These are phyloP conservation scores for Atkinsonella hypoxylon DNA, from an alignment of 2,329 filamentous ascomycete genomes.

Conservation along the genomic window DNA sequence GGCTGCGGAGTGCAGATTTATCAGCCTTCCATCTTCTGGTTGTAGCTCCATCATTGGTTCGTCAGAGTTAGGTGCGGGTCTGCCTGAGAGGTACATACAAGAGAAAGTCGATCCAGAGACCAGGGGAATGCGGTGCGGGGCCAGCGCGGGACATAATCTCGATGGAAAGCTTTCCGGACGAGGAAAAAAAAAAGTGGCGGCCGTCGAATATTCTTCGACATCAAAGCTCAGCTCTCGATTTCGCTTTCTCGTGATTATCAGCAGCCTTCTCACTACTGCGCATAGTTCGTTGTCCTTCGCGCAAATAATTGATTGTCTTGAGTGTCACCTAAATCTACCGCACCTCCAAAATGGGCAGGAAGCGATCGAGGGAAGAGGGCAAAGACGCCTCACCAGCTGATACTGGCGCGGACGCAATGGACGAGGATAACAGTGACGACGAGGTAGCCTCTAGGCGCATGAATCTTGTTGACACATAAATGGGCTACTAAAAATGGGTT, in stretches of 20 bases:
- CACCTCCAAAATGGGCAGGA: conserved; percentile 33
- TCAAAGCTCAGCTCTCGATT: neutral
- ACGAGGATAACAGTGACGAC: conserved; percentile 40
- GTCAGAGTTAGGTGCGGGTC: neutral
- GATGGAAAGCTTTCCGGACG: neutral
- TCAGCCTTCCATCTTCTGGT: neutral
- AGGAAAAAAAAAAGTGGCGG: neutral
- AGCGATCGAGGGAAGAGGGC: conserved; percentile 36
- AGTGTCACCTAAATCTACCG: neutral
- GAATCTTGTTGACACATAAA: neutral
- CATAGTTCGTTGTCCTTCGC: too few relatives aligned
- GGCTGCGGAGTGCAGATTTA: neutral
- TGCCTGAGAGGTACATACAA: neutral
- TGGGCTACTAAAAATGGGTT: conserved; percentile 2
- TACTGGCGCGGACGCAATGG: conserved; percentile 36
- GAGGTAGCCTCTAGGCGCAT: conserved; percentile 26
- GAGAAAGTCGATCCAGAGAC: too few relatives aligned
- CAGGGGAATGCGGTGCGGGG: too few relatives aligned
- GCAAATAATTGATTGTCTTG: neutral
- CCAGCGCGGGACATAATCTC: too few relatives aligned
- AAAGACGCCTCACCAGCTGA: conserved; percentile 27
- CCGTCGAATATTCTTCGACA: neutral
- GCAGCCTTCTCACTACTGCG: too few relatives aligned
- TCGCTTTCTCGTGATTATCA: neutral
- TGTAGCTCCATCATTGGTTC: neutral